A percentile compares a stretch with the other conserved stretches of the same genome.
Conservation (phyloP, 768 basidiomycete genomes). For the Tylopilus vinaceipallidus region DNA sequence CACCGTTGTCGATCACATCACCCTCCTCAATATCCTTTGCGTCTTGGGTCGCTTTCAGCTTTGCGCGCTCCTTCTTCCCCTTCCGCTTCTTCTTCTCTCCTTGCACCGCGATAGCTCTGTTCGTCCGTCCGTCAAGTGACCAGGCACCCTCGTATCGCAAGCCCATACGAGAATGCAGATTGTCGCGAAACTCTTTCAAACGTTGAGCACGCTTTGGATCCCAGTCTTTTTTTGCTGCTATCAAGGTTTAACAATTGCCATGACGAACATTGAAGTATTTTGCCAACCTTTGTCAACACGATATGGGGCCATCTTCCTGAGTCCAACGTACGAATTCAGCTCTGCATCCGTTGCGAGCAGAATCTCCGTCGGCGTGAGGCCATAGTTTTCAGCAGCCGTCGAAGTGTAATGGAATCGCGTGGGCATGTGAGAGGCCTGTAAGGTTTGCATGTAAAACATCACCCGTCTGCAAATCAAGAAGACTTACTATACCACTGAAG, state of each 20-base stretch:
- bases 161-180: constrained; percentile 45
- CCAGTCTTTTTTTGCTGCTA: constrained; percentile 43
- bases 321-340: constrained; percentile 84
- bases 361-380: constrained; percentile 81
- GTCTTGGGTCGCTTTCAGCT: constrained; percentile 37
- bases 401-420: constrained; percentile 93
- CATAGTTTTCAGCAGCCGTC: constrained; percentile 58
- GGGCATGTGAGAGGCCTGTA: constrained; percentile 81
- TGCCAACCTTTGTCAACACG: constrained; percentile 46
- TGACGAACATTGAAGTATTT: constrained; percentile 3
- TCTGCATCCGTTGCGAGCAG: constrained; percentile 90
- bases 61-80: constrained; percentile 69
- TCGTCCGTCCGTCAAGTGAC: constrained; percentile 11
- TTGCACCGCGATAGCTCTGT: constrained; percentile 9
- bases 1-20: background rate
- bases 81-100: constrained; percentile 55
- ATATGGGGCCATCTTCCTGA: constrained; percentile 93
- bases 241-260: background rate
- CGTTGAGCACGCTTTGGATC: constrained; percentile 61
- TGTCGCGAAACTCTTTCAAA: constrained; percentile 69
- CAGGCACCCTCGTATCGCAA: constrained; percentile 17
- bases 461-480: background rate
- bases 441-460: constrained; percentile 1
- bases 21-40: constrained; percentile 9
- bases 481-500: constrained; percentile 90